Percentiles rank a stretch among this genome's conserved stretches.
Evolutionary conservation across 2,329 filamentous ascomycete species (phyloP).

Genomic region (Penicillium sp.): DNA sequence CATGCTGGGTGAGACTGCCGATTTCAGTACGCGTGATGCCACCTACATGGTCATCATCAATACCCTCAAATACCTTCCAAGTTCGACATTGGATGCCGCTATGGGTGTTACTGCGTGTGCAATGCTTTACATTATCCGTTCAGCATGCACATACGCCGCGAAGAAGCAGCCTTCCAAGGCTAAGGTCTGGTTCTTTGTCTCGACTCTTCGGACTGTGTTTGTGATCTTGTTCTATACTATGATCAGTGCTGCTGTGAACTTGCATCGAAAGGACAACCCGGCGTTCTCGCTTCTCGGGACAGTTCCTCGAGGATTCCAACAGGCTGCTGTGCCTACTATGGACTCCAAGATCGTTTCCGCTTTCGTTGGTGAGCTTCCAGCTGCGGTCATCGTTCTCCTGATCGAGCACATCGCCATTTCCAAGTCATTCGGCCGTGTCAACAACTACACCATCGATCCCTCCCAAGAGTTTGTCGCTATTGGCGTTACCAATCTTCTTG

Average conservation of each 20-base stretch:
- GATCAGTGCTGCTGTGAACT: conserved; percentile 83
- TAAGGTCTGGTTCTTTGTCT: conserved; percentile 84
- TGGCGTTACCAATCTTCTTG: conserved; percentile 83
- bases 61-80: conserved; percentile 68
- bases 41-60: conserved; percentile 85
- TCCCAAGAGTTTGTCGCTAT: conserved; percentile 96
- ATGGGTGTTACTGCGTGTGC: conserved; percentile 81
- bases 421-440: conserved; percentile 92
- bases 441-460: conserved; percentile 93
- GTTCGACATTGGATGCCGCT: conserved; percentile 72
- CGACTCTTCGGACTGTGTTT: conserved; percentile 85
- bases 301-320: conserved; percentile 83
- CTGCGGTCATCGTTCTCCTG: conserved; percentile 86
- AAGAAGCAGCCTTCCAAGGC: conserved; percentile 67
- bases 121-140: conserved; percentile 75
- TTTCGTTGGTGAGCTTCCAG: conserved; percentile 73
- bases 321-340: conserved; percentile 71
- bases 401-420: conserved; percentile 97
- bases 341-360: conserved; percentile 64
- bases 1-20: conserved; percentile 70
- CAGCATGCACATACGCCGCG: conserved; percentile 61
- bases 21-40: conserved; percentile 69
- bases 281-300: conserved; percentile 70
- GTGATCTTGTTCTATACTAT: conserved; percentile 90
- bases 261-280: conserved; percentile 61